A percentile compares a stretch with the other conserved stretches of the same genome.
Evolutionary conservation across 1,284 basidiomycete genomes (phyloP).

Genomic region (Sporisorium reilianum): DNA sequence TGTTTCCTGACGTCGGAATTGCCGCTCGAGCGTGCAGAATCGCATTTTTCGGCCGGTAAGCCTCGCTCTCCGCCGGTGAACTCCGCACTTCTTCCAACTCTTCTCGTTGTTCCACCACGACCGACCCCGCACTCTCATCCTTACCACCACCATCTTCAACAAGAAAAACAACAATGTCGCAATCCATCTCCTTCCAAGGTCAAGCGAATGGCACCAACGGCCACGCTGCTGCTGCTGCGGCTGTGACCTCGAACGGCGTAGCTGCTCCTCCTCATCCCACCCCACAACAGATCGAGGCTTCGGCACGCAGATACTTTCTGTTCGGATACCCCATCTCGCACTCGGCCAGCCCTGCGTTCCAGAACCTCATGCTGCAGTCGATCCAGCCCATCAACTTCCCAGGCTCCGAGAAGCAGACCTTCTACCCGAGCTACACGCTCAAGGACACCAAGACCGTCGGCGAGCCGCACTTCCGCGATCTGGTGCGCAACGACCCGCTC

Average conservation of each 20-base stretch:
- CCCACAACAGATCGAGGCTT: constrained; percentile 29
- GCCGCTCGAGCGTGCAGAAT: too few relatives aligned
- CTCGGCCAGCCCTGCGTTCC: constrained; percentile 54
- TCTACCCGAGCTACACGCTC: constrained; percentile 44
- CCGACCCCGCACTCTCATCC: too few relatives aligned
- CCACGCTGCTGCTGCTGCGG: not conserved
- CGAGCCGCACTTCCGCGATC: constrained; percentile 37
- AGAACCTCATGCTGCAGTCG: constrained; percentile 52
- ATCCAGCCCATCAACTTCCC: constrained; percentile 30
- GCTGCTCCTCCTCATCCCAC: constrained; percentile 48
- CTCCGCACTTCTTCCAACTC: constrained; percentile 6
- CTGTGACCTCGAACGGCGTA: not conserved
- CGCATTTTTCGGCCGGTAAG: too few relatives aligned
- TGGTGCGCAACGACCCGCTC: constrained; percentile 45
- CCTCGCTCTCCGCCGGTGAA: too few relatives aligned
- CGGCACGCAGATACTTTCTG: constrained; percentile 49
- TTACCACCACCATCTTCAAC: not conserved
- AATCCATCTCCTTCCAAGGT: constrained; percentile 16
- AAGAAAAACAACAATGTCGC: constrained; percentile 12
- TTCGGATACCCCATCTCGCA: constrained; percentile 60
- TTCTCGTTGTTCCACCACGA: not conserved
- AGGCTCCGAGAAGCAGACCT: constrained; percentile 24
- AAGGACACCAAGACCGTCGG: constrained; percentile 50
- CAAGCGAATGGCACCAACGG: constrained; percentile 3
- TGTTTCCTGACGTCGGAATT: too few relatives aligned